Evolutionary conservation across 139 green algal genomes (phyloP).

Genomic region (Gonium pectorale): DNA sequence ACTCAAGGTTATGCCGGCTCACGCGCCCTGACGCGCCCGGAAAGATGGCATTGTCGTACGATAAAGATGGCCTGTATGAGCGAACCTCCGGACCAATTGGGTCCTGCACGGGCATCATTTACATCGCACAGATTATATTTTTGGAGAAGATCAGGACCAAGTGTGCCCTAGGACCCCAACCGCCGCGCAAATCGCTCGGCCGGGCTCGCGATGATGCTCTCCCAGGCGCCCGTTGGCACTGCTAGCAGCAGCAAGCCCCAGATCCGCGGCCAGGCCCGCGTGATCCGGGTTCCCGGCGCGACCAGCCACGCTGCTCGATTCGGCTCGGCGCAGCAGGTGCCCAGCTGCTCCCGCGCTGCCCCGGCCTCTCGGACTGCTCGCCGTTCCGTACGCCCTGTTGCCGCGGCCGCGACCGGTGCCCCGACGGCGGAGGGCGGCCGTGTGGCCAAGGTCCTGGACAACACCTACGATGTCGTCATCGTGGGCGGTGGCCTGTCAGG

Average conservation of each 20-base stretch:
- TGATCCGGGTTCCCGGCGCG: too few species aligned
- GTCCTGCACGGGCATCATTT: too few species aligned
- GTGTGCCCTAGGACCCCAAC: neutral
- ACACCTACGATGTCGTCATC: slow-evolving; percentile 62
- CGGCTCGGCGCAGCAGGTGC: too few species aligned
- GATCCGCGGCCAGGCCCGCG: neutral
- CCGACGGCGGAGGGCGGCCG: neutral
- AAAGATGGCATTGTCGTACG: too few species aligned
- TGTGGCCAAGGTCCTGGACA: slow-evolving; percentile 12
- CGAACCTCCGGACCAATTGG: too few species aligned
- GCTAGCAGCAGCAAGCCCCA: neutral
- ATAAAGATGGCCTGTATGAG: too few species aligned
- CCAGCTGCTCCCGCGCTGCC: too few species aligned
- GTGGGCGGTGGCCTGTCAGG: slow-evolving; percentile 68
- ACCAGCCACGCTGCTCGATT: too few species aligned
- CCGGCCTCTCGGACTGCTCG: neutral
- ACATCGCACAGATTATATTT: too few species aligned
- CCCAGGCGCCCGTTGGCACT: neutral
- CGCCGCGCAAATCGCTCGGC: neutral
- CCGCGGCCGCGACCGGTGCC: slow-evolving; percentile 6
- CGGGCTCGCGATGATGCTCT: neutral
- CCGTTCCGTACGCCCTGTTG: neutral
- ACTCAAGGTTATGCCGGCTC: too few species aligned
- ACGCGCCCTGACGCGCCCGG: too few species aligned
- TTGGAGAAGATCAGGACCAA: neutral